Base-by-base conservation (phyloP, 352 stramenopile species). In the Phytophthora sojae region DNA sequence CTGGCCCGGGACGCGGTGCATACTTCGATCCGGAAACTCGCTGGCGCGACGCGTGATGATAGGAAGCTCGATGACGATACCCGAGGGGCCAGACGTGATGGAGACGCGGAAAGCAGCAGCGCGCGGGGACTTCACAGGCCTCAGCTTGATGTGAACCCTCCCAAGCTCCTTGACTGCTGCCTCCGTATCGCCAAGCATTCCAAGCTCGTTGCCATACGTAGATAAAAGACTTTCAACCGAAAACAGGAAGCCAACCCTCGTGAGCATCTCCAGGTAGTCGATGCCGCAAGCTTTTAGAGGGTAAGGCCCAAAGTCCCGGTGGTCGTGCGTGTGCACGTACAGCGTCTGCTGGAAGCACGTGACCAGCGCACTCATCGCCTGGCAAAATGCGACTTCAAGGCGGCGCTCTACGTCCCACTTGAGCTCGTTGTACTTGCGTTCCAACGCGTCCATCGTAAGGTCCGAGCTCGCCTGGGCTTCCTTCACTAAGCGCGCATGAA, bases 281-380 rank as follows among this genome's bases (percentile, higher is more conserved):
- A 94, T 64, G 2, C 81, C 81, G 11, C 67, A 67, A 8, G 77
- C 61, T 45, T 80, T 76, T 15, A 86, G 54, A 19, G 57, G 57
- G 57, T 88, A 67, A 8, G 69, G 58, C 1, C 72, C 77, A 68
- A 84, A 78, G 19, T 77, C 64, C 6, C 58, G 49, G 57, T 85
- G 69, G 21, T 91, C 71, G 59, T 94, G 79, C 7, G 91, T 81
- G 58, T 96, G 86, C 9, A 93, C 81, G 57, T 91, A 96, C 11
- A 95, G 69, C 6, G 89, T 93, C 76, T 95, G 88, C 78, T 95
- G 87, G 50, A 96, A 95, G 54, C 86, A 95, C 17, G 89, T 95
- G 45, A 93, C 89, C 21, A 96, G 76, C 7, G 89, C 85, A 52
- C 84, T 93, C 79, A 96, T 88, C 2, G 88, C 73, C 64, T 96